Evolutionary conservation across 805 yeast species (phyloP), one percentile per base, ranked within the genome.

Genomic region (Candida sanyiensis): DNA sequence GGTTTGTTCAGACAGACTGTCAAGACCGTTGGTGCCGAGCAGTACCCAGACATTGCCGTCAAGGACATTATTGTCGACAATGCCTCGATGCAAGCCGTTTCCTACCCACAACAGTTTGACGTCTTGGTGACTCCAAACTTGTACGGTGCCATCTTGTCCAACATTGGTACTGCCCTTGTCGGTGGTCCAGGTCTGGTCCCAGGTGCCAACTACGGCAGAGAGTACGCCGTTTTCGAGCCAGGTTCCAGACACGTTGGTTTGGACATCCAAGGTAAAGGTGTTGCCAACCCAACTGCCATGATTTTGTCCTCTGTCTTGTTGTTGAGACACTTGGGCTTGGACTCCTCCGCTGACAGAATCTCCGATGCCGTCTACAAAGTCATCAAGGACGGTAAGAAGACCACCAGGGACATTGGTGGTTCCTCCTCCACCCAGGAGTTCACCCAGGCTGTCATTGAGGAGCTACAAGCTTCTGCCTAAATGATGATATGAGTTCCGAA

Each of bases 211-310:
- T 89, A 85, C 52, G 98, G 98, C 68, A 83, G 95, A 67, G 97
- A 90, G 58, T 82, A 83, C 65, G 97, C 97, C 41, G 94, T 90
- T 46, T 90, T 93, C 67, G 98, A 90, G 75, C 97, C 98, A 58
- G 98, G 97, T 70, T 89, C 97, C 72, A 85, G 98, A 77, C 97
- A 89, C 73, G 97, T 89, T 58, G 97, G 97, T 68, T 75, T 90
- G 56, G 97, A 90, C 67, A 85, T 93, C 64, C 75, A 85, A 74
- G 97, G 95, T 61, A 77, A 85, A 68, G 84, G 87, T 73, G 75
- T 86, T 49, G 97, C 97, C 50, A 90, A 90, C 80, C 98, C 98
- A 63, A 86, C 97, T 46, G 97, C 96, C 54, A 83, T 90, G 90
- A 83, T 90, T 57, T 73, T 93, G 58, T 86, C 96, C 44, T 77